phyloP scores from a whole-genome alignment of 2,329 filamentous ascomycete genomes.

The Fusarium liriodendri region DNA sequence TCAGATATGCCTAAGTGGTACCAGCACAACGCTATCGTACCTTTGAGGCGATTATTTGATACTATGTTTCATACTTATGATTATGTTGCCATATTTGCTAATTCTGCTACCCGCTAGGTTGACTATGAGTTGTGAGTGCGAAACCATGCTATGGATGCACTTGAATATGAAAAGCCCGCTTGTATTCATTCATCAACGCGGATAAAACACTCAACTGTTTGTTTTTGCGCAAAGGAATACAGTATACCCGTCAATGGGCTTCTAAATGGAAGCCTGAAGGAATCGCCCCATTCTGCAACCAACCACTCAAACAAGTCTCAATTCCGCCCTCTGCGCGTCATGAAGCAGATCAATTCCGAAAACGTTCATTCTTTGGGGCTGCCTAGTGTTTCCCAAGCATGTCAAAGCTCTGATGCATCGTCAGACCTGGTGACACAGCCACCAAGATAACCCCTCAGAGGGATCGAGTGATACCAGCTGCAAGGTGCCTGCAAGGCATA shows the following conservation, averaged over 20 bases:
- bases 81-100: background rate
- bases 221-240: background rate
- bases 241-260: background rate
- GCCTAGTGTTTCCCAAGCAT: background rate
- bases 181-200: background rate
- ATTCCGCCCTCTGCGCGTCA: background rate
- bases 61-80: background rate
- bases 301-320: background rate
- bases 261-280: background rate
- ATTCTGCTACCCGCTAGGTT: no score
- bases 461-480: background rate
- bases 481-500: background rate
- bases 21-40: background rate
- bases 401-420: background rate
- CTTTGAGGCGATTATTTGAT: background rate
- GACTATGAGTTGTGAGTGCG: background rate
- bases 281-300: background rate
- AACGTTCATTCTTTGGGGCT: background rate
- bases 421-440: background rate
- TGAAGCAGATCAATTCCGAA: background rate
- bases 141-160: rapidly evolving
- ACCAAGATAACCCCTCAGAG: background rate
- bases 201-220: rapidly evolving
- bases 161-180: background rate
- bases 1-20: background rate